A percentile compares a stretch with the other conserved stretches of the same genome.
These are phyloP conservation scores for Fusarium virguliforme DNA, from an alignment of 2,329 filamentous ascomycete species.

Conservation along the genomic window DNA sequence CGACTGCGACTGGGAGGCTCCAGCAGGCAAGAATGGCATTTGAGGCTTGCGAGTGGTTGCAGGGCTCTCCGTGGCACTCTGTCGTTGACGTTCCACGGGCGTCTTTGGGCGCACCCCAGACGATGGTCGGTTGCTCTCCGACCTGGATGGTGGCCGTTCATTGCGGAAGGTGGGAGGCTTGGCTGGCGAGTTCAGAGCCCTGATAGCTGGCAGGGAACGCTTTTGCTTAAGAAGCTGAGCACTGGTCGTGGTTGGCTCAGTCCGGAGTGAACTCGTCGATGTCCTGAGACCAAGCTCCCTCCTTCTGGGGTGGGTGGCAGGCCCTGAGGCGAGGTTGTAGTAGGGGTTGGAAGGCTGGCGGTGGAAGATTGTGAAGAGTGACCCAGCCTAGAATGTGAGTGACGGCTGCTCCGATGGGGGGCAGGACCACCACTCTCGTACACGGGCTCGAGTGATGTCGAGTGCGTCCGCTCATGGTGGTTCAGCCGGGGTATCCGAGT, in stretches of 20 bases:
- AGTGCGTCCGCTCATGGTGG: conserved; percentile 79
- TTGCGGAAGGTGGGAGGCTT: conserved; percentile 65
- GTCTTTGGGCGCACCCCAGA: conserved; percentile 77
- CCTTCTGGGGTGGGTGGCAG: conserved; percentile 73
- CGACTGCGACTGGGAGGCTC: conserved; percentile 80
- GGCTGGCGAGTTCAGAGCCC: conserved; percentile 66
- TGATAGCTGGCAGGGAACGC: conserved; percentile 75
- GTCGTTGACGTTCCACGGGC: conserved; percentile 75
- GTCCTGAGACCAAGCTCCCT: conserved; percentile 71
- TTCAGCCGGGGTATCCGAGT: conserved; percentile 87
- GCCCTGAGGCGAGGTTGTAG: conserved; percentile 69
- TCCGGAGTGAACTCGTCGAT: conserved; percentile 69
- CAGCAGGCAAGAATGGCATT: conserved; percentile 85
- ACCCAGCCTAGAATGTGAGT: conserved; percentile 77
- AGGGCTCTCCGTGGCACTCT: conserved; percentile 65
- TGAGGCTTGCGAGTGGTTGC: conserved; percentile 72
- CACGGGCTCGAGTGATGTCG: conserved; percentile 86
- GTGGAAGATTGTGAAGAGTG: conserved; percentile 80
- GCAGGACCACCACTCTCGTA: conserved; percentile 88
- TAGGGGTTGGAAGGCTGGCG: conserved; percentile 74
- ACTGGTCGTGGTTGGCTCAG: conserved; percentile 76
- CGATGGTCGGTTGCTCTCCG: conserved; percentile 67
- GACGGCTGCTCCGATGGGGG: conserved; percentile 67
- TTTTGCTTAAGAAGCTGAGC: conserved; percentile 77
- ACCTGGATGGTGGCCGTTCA: conserved; percentile 74